Conservation (phyloP, 2,329 filamentous ascomycete genomes). For the Dactylonectria estremocensis region DNA sequence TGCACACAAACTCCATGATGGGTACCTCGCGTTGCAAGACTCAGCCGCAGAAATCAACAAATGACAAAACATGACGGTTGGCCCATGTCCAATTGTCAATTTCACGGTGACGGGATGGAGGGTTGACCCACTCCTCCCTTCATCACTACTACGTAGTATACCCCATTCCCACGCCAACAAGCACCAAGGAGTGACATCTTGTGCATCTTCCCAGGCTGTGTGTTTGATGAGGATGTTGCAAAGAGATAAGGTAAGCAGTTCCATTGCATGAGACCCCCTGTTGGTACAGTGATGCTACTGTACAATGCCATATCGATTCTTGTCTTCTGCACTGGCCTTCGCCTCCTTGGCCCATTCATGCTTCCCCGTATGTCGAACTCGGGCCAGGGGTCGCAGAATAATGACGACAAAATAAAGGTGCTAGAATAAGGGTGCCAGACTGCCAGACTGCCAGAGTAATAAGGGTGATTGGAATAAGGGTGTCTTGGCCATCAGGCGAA, state of each 20-base stretch:
- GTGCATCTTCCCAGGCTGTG: background rate
- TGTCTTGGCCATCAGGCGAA: slow-evolving; percentile 9
- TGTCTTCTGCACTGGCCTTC: background rate
- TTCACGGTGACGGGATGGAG: background rate
- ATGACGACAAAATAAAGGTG: no score
- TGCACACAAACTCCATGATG: background rate
- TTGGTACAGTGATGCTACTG: background rate
- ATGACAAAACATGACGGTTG: background rate
- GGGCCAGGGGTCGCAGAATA: background rate
- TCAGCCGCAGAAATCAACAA: background rate
- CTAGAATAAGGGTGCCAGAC: no score
- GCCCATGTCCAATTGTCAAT: background rate
- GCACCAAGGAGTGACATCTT: slow-evolving; percentile 4
- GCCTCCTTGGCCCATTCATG: background rate
- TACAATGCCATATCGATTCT: background rate
- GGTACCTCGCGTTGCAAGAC: background rate
- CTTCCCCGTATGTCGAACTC: background rate
- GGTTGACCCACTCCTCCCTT: slow-evolving; percentile 1
- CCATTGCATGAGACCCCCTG: background rate
- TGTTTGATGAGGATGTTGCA: slow-evolving; percentile 19
- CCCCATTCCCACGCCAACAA: background rate
- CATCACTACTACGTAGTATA: background rate
- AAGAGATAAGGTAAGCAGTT: slow-evolving; percentile 7
- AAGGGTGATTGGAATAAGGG: background rate
- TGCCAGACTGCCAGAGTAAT: no score